Percentiles rank a stretch among this genome's conserved stretches.
Conservation (phyloP, 495 filamentous ascomycete genomes). For the Cladorrhinum samala region DNA sequence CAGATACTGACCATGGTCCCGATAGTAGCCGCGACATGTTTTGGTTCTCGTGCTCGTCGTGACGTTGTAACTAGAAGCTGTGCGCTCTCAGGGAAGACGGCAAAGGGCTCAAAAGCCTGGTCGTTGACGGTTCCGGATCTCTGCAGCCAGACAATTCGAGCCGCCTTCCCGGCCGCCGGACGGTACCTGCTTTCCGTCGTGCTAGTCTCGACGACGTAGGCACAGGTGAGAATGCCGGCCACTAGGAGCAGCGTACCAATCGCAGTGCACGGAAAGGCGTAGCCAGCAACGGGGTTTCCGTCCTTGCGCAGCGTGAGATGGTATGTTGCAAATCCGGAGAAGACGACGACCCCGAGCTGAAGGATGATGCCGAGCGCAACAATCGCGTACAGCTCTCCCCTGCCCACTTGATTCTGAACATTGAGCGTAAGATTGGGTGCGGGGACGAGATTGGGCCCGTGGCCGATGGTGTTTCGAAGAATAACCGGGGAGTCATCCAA, state of each 20-base stretch:
- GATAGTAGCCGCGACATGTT: conserved; percentile 11
- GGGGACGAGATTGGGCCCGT: too few species aligned
- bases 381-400: neutral
- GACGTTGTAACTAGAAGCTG: neutral
- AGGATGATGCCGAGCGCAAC: neutral
- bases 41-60: neutral
- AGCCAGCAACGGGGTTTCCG: neutral
- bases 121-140: conserved; percentile 1
- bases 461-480: neutral
- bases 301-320: neutral
- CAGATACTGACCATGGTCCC: conserved; percentile 29
- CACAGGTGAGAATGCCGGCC: neutral
- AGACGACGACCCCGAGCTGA: conserved; percentile 3
- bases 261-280: conserved; percentile 6
- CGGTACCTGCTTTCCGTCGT: neutral
- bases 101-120: conserved; percentile 4
- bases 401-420: neutral
- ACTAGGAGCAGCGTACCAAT: conserved; percentile 5
- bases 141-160: conserved; percentile 5
- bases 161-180: neutral
- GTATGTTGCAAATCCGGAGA: neutral
- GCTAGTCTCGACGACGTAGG: conserved; percentile 4
- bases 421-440: conserved; percentile 6
- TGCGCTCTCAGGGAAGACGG: neutral
- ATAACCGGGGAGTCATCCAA: neutral